Conservation (phyloP, 257 asterid genomes). For the Fraxinus excelsior region DNA sequence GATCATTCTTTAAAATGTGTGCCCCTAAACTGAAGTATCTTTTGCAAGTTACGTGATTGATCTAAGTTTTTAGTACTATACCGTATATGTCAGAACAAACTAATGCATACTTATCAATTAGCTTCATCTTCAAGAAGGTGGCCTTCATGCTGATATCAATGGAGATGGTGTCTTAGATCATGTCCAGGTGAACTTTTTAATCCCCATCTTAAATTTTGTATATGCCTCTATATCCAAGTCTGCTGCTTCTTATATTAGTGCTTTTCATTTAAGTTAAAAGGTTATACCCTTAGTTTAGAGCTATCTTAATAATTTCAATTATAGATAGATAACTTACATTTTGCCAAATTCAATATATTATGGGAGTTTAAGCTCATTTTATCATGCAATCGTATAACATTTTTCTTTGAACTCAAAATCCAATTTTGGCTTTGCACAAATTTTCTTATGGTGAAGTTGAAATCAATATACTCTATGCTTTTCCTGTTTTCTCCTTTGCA, state of each 20-base stretch:
- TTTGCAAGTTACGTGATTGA: slow-evolving; percentile 12
- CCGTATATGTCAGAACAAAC: slow-evolving; percentile 12
- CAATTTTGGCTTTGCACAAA: not conserved
- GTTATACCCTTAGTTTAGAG: not conserved
- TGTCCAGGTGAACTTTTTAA: slow-evolving; percentile 70
- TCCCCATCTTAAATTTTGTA: not conserved
- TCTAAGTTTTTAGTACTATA: slow-evolving; percentile 6
- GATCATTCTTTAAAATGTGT: slow-evolving; percentile 7
- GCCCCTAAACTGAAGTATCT: slow-evolving; percentile 9
- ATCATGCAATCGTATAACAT: not conserved
- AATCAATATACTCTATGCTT: not conserved
- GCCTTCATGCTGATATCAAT: slow-evolving; percentile 97
- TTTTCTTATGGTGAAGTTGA: slow-evolving; percentile 4
- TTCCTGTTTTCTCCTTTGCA: not conserved
- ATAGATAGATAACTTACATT: not conserved
- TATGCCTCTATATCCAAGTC: not conserved
- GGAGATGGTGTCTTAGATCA: slow-evolving; percentile 99
- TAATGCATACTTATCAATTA: slow-evolving; percentile 38
- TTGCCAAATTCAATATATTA: not conserved
- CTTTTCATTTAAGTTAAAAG: not conserved
- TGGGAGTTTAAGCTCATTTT: not conserved
- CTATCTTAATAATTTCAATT: not conserved
- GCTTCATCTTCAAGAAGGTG: slow-evolving; percentile 99
- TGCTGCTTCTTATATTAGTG: not conserved
- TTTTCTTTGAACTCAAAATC: not conserved